Base-by-base conservation (phyloP, 345 rosid species). In the Camelina laxa region DNA sequence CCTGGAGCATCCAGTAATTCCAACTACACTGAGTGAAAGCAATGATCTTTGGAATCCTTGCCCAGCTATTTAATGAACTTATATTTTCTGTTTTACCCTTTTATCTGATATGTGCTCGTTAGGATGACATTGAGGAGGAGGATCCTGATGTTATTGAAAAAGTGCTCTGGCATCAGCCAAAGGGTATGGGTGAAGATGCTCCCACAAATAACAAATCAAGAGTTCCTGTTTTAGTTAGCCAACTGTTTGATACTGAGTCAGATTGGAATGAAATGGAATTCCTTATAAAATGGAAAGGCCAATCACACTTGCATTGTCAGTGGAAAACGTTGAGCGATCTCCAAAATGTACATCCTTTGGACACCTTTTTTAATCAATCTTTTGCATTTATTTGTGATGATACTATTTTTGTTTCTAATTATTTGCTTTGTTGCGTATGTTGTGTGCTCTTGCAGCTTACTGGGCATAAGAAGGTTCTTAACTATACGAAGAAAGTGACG, bases 281-380 rank as follows among this genome's bases (percentile, higher is more conserved):
- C 82, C 79, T 92, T 76, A 92, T 96, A 68, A 96, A 96, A 84
- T 96, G 98, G 99, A 96, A 96, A 80, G 98, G 98, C 81, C 98
- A 89, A 86, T 96, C 99, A 22, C 99, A 96, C 76, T 84, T 96
- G 81, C 99, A 96, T 69, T 96, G 97, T 76, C 96, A 88, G 82
- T 96, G 99, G 99, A 96, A 92, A 80, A 80, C 93, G 31, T 78
- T 91, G 67, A 67, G 81, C 45, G 93, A 96, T 63, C 78, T 96
- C 65, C 99, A 96, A 83, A 88, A 88, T 88, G 99, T 96, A 88
- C 69, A 88, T 63, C 47, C 71, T 16, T 39, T 35, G 35, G 65
- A 51, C 44, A 60, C 53, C 60, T 50, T 33, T 54, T 55, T 39
- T 48, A 7, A 31, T 64, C 61, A 56, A 55, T 44, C 35, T 76